Base-by-base conservation (phyloP, 768 basidiomycete genomes). In the Calocybe cyanea region DNA sequence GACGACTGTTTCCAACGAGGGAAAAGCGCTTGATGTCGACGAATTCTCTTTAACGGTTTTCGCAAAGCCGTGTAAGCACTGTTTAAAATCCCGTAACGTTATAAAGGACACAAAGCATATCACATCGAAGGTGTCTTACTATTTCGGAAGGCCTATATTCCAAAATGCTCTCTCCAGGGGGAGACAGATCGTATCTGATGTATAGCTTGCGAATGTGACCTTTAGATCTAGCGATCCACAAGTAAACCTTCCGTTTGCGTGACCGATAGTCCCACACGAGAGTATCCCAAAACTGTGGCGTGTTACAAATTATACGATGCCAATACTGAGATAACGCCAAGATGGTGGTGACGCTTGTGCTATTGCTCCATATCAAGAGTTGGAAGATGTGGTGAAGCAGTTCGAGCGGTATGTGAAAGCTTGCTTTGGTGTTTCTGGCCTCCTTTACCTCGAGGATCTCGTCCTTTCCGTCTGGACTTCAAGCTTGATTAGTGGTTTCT, bases 291-390 rank as follows among this genome's bases (percentile, higher is more conserved):
- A 86, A 68, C 14, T 56, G 50, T 2, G 85, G 78, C 3, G 68
- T 76, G 31, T 63, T 63, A 44, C 78, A 61, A 2, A 78, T 69
- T 23, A 82, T 66, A 20, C 57, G 55, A 33, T 84, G 72, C 88
- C 88, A 91, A 51, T 75, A 72, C 24, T 61, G 69, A 57, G 77
- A 87, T 31, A 91, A 77, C 35, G 73, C 75, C 11, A 80, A 72
- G 1, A 89, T 53, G 2, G 49, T 49, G 18, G 87, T 54, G 10
- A 80, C 68, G 9, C 62, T 62, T 0, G 63, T 57, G 35, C 67
- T 63, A 37, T 84, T 70, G 4, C 68, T 62, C 4, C 58, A 60
- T 11, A 78, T 56, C 3, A 78, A 57, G 7, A 69, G 33, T 11
- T 56, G 52, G 39, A 85, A 82, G 13, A 91, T 77, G 42, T 71